Base-by-base conservation (phyloP, 2,329 filamentous ascomycete genomes). In the Pseudocercospora pini-densiflorae region DNA sequence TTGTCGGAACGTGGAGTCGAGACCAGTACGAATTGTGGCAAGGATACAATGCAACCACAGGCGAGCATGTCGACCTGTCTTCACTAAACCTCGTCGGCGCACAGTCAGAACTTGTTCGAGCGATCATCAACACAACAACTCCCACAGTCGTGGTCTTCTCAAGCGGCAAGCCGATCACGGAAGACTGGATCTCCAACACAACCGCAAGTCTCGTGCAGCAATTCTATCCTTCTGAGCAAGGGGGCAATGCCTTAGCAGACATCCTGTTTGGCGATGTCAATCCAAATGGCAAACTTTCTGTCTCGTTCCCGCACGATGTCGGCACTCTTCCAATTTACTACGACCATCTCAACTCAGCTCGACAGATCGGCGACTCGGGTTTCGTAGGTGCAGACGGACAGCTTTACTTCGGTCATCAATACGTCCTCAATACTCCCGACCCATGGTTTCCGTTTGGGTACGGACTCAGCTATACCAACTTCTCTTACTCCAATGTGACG, bases 1-100 rank as follows among this genome's bases (percentile, higher is more conserved):
- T 93, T 0, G 90, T 92, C 0, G 91, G 90, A 33, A 93, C 90
- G 8, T 92, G 90, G 91, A 88, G 87, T 27, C 86, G 90, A 58
- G 91, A 93, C 73, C 90, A 93, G 74, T 81, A 83, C 61, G 87
- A 92, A 76, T 85, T 93, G 2, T 92, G 90, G 90, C 77, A 80
- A 63, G 88, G 88, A 0, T 76, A 92, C 2, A 93, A 93, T 70
- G 90, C 89, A 29, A 93, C 90, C 62, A 92, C 90, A 0, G 90
- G 90, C 59, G 90, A 93, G 74, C 89, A 92, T 73, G 87, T 93
- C 57, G 90, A 93, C 71, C 82, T 88, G 0, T 80, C 86, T 64
- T 82, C 82, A 60, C 83, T 93, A 19, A 84, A 87, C 64, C 87
- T 93, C 9, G 88, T 92, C 12, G 90, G 90, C 2, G 90, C 90